Percentiles rank a stretch among this genome's conserved stretches.
phyloP scores from a whole-genome alignment of 2,329 filamentous ascomycete genomes.

The Lachnellula suecica region DNA sequence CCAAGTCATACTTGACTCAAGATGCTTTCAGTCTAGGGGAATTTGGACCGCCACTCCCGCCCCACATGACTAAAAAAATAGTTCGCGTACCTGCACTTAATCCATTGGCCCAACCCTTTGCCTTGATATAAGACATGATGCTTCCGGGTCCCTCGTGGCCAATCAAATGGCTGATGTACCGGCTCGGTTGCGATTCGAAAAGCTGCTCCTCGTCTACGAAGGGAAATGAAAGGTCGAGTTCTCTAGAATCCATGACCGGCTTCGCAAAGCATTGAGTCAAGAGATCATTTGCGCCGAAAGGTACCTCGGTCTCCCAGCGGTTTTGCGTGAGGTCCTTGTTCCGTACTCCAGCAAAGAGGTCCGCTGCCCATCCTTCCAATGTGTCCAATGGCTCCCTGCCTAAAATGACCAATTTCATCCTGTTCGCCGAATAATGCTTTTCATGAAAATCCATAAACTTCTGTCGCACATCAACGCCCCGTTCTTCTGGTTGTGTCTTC shows the following conservation, averaged over 20 bases:
- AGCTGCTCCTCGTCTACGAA: constrained; percentile 68
- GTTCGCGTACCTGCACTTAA: constrained; percentile 51
- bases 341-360: constrained; percentile 65
- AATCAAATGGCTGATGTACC: constrained; percentile 71
- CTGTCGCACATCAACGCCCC: constrained; percentile 67
- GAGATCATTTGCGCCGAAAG: constrained; percentile 59
- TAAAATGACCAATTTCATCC: constrained; percentile 71
- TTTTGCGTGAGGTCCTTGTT: constrained; percentile 67
- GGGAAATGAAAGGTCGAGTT: constrained; percentile 66
- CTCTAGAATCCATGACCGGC: constrained; percentile 69
- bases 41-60: neutral
- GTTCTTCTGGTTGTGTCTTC: constrained; percentile 64
- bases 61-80: neutral
- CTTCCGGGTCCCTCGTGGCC: constrained; percentile 75
- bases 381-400: constrained; percentile 67
- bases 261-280: constrained; percentile 67
- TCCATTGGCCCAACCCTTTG: constrained; percentile 69
- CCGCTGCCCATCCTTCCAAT: constrained; percentile 66
- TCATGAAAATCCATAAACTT: constrained; percentile 74
- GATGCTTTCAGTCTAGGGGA: too few species aligned
- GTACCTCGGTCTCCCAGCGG: constrained; percentile 63
- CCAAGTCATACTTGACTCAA: too few species aligned
- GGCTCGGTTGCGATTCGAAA: constrained; percentile 66
- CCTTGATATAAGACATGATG: constrained; percentile 70
- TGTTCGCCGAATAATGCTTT: constrained; percentile 71